These are phyloP conservation scores for Sporothrix brasiliensis DNA, from an alignment of 2,329 filamentous ascomycete genomes.

Conservation along the genomic window DNA sequence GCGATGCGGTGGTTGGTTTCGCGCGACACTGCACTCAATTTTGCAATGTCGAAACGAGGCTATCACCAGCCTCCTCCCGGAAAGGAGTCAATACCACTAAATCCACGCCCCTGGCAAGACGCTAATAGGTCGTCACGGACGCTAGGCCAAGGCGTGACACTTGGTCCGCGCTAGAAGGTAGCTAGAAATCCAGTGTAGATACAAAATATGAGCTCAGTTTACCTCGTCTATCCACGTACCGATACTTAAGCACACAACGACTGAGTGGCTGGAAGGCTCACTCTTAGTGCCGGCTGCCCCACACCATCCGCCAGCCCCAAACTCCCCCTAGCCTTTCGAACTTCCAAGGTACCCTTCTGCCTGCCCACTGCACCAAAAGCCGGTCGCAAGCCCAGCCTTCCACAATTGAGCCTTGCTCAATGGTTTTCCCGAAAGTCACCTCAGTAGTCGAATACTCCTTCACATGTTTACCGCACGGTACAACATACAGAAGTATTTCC, in stretches of 20 bases:
- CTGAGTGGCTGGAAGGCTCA: slow-evolving; percentile 3
- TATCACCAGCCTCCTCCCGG: slow-evolving; percentile 27
- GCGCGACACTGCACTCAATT: slow-evolving; percentile 1
- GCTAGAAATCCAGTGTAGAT: neutral
- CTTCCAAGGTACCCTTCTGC: neutral
- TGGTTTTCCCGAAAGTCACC: too few species aligned
- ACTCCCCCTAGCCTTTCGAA: neutral
- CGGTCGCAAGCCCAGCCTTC: neutral
- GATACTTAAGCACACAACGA: neutral
- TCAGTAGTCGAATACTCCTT: too few species aligned
- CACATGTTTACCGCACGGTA: neutral
- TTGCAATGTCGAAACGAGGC: slow-evolving; percentile 14
- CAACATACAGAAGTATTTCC: neutral
- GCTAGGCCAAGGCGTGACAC: neutral
- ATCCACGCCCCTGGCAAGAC: slow-evolving; percentile 9
- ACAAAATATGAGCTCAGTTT: too few species aligned
- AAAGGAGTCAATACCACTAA: neutral
- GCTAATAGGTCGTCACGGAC: neutral
- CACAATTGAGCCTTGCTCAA: neutral
- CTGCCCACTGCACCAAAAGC: neutral
- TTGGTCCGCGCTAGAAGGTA: neutral
- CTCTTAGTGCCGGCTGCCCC: neutral
- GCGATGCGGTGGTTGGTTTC: slow-evolving; percentile 24
- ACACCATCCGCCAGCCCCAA: neutral
- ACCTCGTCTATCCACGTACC: neutral